These are phyloP conservation scores for Botryosphaeria agaves DNA, from an alignment of 2,329 filamentous ascomycete genomes.

Conservation along the genomic window DNA sequence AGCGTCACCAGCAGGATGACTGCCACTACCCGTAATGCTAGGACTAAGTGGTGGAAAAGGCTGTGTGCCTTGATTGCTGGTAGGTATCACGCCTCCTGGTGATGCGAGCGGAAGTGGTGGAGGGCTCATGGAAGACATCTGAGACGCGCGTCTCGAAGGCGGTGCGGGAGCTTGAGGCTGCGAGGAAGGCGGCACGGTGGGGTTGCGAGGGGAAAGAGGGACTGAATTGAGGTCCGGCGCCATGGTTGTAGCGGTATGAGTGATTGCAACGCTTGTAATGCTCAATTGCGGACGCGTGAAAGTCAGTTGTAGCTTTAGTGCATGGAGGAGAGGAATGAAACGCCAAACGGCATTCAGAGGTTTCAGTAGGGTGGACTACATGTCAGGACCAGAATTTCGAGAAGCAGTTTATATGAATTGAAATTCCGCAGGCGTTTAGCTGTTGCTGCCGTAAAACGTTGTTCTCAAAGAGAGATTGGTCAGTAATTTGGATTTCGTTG, in stretches of 20 bases:
- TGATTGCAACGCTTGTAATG: neutral
- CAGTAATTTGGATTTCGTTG: too few relatives aligned
- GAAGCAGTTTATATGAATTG: too few relatives aligned
- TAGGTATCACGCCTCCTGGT: constrained; percentile 13
- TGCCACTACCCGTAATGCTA: constrained; percentile 7
- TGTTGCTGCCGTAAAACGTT: too few relatives aligned
- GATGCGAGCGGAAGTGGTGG: constrained; percentile 23
- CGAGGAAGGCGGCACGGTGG: constrained; percentile 14
- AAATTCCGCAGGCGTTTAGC: too few relatives aligned
- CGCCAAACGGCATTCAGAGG: too few relatives aligned
- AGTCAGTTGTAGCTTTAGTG: neutral
- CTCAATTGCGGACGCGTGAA: neutral
- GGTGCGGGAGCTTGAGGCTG: constrained; percentile 18
- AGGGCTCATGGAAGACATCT: constrained; percentile 28
- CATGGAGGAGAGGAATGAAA: too few relatives aligned
- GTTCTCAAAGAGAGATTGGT: too few relatives aligned
- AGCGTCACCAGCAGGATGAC: neutral
- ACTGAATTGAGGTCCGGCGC: constrained; percentile 31
- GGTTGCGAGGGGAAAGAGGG: constrained; percentile 17
- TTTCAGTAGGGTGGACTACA: too few relatives aligned
- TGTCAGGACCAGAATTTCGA: too few relatives aligned
- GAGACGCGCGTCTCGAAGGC: constrained; percentile 27
- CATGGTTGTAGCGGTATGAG: constrained; percentile 20
- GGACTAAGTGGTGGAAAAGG: constrained; percentile 20
- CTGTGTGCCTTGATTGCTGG: constrained; percentile 13